Evolutionary conservation across 2,329 filamentous ascomycete species (phyloP), one percentile per base, ranked within the genome.

Genomic region (Mollisia scopiformis): DNA sequence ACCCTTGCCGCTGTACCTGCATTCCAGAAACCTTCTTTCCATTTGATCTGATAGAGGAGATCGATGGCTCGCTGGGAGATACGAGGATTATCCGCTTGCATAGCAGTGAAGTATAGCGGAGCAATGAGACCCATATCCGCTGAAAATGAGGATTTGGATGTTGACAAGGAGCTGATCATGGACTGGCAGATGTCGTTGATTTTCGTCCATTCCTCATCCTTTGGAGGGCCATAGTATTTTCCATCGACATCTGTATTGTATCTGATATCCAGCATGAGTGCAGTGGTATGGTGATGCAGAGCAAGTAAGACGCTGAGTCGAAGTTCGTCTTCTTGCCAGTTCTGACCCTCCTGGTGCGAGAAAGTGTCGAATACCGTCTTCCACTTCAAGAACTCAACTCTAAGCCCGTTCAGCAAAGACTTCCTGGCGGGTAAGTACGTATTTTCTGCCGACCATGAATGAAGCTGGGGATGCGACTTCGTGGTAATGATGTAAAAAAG

Each of bases 21-120:
- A 50, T 66, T 51, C 66, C 66, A 66, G 21, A 65, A 64, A 1
- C 66, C 60, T 14, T 68, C 64, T 55, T 56, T 58, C 19, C 52
- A 56, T 39, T 58, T 62, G 16, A 62, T 41, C n/a, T 21, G 39
- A 25, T 47, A 37, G 1, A 68, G 56, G 2, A 68, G 49, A 6
- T 55, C 59, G 3, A 66, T 66, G 1, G 64, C 64, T 30, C 63
- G 51, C 49, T 57, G 62, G 35, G 59, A 47, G 23, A 62, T 33
- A 33, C 41, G 28, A 7, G 13, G n/a, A n/a, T 39, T 43, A 25
- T 49, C 21, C 10, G 58, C 57, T 11, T 52, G 58, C 60, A 66
- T 61, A 2, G 64, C 64, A 21, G 56, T 56, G n/a, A 65, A 63
- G n/a, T 66, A 66, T 4, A 68, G 47, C 3, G 62, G 52, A 11